These are phyloP conservation scores for Plasmodium vinckei DNA, from an alignment of 169 alveolate genomes.

Conservation along the genomic window DNA sequence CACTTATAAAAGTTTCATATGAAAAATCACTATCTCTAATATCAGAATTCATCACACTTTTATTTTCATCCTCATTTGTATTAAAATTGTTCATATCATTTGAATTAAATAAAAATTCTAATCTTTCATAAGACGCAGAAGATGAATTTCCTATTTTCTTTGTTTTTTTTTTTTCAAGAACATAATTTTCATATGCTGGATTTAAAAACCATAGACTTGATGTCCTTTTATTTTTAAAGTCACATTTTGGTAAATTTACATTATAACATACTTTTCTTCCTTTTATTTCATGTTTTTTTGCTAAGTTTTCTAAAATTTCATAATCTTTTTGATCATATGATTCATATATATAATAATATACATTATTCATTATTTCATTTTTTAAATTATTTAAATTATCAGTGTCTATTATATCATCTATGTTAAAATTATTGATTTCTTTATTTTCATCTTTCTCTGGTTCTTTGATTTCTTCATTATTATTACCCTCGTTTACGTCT, in stretches of 20 bases:
- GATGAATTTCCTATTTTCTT: neutral
- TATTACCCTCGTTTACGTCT: neutral
- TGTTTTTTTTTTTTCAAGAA: conserved; percentile 45
- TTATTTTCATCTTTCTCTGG: neutral
- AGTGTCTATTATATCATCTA: conserved; percentile 32
- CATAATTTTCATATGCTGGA: conserved; percentile 68
- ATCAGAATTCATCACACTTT: conserved; percentile 32
- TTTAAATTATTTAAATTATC: conserved; percentile 51
- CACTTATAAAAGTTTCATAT: conserved; percentile 71
- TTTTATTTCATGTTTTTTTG: conserved; percentile 64
- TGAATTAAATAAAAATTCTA: conserved; percentile 44
- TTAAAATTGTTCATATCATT: neutral
- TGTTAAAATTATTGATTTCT: conserved; percentile 1
- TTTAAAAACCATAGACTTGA: conserved; percentile 73
- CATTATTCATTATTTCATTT: conserved; percentile 56
- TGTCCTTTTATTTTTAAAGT: conserved; percentile 43
- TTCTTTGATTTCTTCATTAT: neutral
- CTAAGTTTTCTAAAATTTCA: conserved; percentile 49
- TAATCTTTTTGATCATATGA: conserved; percentile 70
- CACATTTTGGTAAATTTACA: conserved; percentile 51
- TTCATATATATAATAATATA: conserved; percentile 70
- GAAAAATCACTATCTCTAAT: conserved; percentile 75
- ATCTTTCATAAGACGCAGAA: conserved; percentile 9
- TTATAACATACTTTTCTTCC: conserved; percentile 47
- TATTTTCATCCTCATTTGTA: conserved; percentile 25